Evolutionary conservation across 495 filamentous ascomycete species (phyloP).

Genomic region (Physcia stellaris): DNA sequence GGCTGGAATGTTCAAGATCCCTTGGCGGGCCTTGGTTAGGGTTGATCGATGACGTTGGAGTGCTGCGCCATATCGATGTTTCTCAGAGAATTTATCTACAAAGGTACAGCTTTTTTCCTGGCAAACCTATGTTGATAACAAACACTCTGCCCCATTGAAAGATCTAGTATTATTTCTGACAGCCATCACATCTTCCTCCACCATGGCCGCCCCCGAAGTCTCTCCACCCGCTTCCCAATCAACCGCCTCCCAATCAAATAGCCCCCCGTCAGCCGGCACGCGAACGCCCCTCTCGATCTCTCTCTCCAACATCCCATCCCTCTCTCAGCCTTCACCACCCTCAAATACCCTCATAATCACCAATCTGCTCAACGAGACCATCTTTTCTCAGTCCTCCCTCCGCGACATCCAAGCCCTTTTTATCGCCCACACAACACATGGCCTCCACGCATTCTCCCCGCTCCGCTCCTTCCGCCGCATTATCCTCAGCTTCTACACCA

Average conservation of each 20-base stretch:
- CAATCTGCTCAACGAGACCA: constrained; percentile 56
- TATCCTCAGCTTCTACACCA: constrained; percentile 69
- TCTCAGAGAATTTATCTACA: no score
- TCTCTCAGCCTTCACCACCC: constrained; percentile 66
- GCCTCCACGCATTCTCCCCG: constrained; percentile 82
- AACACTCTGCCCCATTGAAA: no score
- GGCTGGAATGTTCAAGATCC: no score
- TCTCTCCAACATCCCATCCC: constrained; percentile 62
- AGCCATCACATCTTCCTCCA: no score
- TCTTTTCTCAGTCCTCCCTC: constrained; percentile 70
- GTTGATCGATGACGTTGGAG: no score
- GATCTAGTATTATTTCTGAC: no score
- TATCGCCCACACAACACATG: constrained; percentile 42
- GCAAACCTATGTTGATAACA: no score
- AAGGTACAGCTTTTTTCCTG: no score
- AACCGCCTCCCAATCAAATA: constrained; percentile 8
- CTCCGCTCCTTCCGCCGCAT: constrained; percentile 88
- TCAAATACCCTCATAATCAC: constrained; percentile 93
- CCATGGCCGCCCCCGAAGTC: constrained; percentile 1
- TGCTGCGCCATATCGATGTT: no score
- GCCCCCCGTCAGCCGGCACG: constrained; percentile 6
- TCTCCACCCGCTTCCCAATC: constrained; percentile 12
- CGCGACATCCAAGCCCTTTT: constrained; percentile 63
- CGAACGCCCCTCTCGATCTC: constrained; percentile 61
- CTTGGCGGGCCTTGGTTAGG: no score